Evolutionary conservation across 306 rosid species (phyloP).

Genomic region (Casuarina equisetifolia): DNA sequence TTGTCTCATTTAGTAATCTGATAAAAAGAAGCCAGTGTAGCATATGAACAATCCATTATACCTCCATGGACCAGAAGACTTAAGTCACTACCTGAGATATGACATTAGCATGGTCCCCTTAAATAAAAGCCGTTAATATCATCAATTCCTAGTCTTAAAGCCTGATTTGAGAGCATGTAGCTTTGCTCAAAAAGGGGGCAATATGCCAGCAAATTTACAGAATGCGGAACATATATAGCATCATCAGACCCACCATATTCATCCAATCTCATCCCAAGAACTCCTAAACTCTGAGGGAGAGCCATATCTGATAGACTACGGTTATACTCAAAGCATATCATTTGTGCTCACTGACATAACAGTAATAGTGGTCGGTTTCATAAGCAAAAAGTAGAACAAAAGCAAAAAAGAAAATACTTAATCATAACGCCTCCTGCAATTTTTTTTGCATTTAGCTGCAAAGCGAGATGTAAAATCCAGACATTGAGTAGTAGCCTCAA

Average conservation of each 20-base stretch:
- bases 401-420: background rate
- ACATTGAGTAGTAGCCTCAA: background rate
- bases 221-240: background rate
- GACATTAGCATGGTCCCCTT: background rate
- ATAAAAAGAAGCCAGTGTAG: background rate
- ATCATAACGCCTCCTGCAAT: background rate
- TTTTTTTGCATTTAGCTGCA: background rate
- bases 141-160: background rate
- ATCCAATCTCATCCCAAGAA: background rate
- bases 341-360: background rate
- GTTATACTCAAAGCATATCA: background rate
- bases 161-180: background rate
- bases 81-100: background rate
- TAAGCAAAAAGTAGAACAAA: background rate
- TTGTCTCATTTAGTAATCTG: background rate
- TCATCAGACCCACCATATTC: background rate
- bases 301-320: background rate
- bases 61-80: background rate
- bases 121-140: background rate
- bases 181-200: background rate
- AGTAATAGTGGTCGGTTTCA: background rate
- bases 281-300: background rate
- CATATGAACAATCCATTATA: background rate
- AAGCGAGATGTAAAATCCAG: background rate
- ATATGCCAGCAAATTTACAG: background rate